phyloP scores from a whole-genome alignment of 2,329 filamentous ascomycete species.

The Mycosphaerella arachidis region DNA sequence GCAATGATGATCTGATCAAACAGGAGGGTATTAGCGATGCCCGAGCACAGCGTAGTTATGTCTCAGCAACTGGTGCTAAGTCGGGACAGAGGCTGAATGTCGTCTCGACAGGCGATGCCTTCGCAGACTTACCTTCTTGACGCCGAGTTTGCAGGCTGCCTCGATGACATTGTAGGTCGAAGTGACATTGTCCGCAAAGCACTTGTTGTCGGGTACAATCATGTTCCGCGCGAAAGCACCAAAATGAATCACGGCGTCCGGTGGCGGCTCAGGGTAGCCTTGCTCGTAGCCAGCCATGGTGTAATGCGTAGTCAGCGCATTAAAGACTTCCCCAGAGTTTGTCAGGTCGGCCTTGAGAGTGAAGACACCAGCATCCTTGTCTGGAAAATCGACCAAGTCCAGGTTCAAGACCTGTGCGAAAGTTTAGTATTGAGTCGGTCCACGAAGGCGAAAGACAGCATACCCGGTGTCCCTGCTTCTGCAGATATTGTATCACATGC shows the following conservation, averaged over 20 bases:
- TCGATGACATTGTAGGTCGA: conserved; percentile 61
- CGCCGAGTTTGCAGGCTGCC: conserved; percentile 57
- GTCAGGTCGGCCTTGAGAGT: conserved; percentile 55
- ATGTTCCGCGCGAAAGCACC: conserved; percentile 57
- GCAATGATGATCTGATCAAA: conserved; percentile 50
- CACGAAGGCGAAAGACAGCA: too few species aligned
- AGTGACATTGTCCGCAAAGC: conserved; percentile 53
- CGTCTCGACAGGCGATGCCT: too few species aligned
- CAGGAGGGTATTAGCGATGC: too few species aligned
- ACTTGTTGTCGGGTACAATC: conserved; percentile 58
- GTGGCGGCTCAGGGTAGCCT: conserved; percentile 41
- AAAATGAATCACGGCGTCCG: conserved; percentile 61
- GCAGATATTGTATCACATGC: conserved; percentile 51
- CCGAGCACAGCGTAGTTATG: too few species aligned
- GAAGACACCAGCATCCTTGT: conserved; percentile 40
- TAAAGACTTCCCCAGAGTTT: conserved; percentile 53
- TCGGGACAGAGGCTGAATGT: too few species aligned
- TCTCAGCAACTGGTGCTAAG: too few species aligned
- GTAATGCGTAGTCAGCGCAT: conserved; percentile 55
- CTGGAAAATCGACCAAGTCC: conserved; percentile 46
- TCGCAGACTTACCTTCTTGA: conserved; percentile 43
- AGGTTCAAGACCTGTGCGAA: conserved; percentile 47
- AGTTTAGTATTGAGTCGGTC: not conserved
- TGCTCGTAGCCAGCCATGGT: conserved; percentile 47
- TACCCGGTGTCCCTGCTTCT: conserved; percentile 46